phyloP scores from a whole-genome alignment of 495 filamentous ascomycete species.

The Aspergillus wentii region DNA sequence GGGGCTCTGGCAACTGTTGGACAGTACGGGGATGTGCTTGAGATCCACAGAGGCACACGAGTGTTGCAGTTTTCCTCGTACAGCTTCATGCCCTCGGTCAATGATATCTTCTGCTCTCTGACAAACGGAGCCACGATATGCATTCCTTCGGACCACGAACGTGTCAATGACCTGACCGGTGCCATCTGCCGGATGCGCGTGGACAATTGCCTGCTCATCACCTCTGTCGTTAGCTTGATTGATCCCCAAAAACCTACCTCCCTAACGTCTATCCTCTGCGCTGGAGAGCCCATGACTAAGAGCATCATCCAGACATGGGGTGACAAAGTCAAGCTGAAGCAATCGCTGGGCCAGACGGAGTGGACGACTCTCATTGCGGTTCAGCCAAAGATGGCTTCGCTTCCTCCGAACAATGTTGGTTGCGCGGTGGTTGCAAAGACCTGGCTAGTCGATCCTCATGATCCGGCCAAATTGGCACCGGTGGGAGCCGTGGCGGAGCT shows the following conservation, averaged over 20 bases:
- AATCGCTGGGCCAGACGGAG: not conserved
- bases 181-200: constrained; percentile 39
- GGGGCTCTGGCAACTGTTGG: not conserved
- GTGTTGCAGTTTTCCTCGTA: not conserved
- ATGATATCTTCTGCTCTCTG: not conserved
- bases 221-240: not conserved
- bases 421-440: not conserved
- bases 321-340: not conserved
- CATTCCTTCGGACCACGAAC: not conserved
- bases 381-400: not conserved
- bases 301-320: not conserved
- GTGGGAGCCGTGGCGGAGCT: not conserved
- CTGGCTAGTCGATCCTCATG: not conserved
- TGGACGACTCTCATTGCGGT: not conserved
- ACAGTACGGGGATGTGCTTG: not conserved
- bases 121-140: not conserved
- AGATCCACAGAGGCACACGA: not conserved
- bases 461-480: not conserved
- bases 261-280: not conserved
- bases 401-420: not conserved
- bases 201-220: not conserved
- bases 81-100: not conserved
- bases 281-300: not conserved
- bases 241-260: not conserved
- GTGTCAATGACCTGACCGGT: constrained; percentile 41